phyloP scores from a whole-genome alignment of 2,329 filamentous ascomycete genomes.

The Sclerotinia trifoliorum region DNA sequence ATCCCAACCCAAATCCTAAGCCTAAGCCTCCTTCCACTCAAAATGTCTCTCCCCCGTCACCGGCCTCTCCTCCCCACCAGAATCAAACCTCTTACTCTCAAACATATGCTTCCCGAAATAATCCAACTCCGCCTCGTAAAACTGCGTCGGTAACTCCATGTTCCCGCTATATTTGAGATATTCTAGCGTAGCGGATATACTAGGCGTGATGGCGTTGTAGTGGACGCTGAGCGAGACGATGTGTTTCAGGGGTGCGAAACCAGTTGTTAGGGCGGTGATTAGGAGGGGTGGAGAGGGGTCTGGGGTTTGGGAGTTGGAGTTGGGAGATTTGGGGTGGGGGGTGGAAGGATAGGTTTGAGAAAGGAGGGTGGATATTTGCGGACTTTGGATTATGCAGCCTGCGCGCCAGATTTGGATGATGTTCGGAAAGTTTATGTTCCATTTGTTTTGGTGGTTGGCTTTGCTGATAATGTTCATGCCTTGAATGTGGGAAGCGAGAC shows the following conservation, averaged over 20 bases:
- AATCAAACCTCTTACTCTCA: constrained; percentile 52
- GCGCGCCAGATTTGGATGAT: constrained; percentile 63
- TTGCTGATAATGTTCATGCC: constrained; percentile 63
- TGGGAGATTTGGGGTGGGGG: constrained; percentile 41
- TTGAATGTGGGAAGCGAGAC: constrained; percentile 62
- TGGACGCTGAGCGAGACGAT: constrained; percentile 45
- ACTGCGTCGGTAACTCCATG: constrained; percentile 61
- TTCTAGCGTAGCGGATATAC: constrained; percentile 61
- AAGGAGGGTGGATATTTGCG: constrained; percentile 62
- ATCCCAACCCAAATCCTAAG: no score
- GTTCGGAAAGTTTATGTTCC: constrained; percentile 54
- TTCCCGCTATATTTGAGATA: constrained; percentile 64
- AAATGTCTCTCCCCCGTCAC: constrained; percentile 37
- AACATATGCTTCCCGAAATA: constrained; percentile 69
- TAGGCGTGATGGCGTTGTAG: constrained; percentile 59
- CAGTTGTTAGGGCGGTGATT: neutral
- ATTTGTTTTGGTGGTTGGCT: constrained; percentile 57
- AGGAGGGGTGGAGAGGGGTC: neutral
- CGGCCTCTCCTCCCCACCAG: constrained; percentile 48
- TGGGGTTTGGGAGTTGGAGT: constrained; percentile 34
- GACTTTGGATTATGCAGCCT: constrained; percentile 69
- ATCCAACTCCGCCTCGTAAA: constrained; percentile 70
- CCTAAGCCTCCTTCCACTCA: constrained; percentile 7
- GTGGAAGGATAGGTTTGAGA: constrained; percentile 43
- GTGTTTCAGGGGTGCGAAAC: neutral